Percentiles rank a stretch among this genome's conserved stretches.
These are phyloP conservation scores for Suhomyces atakaporum DNA, from an alignment of 1,139 yeast genomes.

Conservation along the genomic window DNA sequence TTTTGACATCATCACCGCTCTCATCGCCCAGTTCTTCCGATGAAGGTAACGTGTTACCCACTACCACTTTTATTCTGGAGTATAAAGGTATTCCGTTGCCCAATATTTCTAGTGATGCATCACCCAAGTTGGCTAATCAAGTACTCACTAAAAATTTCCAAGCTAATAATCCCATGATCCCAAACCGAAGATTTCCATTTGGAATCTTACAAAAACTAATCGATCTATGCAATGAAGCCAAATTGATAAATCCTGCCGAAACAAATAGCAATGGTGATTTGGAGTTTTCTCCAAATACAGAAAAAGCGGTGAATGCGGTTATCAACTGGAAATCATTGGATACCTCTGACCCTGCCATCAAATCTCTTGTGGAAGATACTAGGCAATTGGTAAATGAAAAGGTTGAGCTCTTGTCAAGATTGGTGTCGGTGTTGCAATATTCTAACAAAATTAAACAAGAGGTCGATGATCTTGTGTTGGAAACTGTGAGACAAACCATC, in stretches of 20 bases:
- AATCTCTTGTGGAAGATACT: constrained; percentile 68
- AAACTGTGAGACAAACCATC: constrained; percentile 67
- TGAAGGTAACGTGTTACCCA: constrained; percentile 10
- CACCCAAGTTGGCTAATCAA: constrained; percentile 28
- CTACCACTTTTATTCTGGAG: constrained; percentile 31
- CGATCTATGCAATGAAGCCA: constrained; percentile 76
- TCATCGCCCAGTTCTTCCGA: constrained; percentile 21
- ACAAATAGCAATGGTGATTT: constrained; percentile 31
- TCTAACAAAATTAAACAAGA: constrained; percentile 81
- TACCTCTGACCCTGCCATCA: constrained; percentile 66
- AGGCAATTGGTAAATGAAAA: constrained; percentile 62
- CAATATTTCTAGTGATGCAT: constrained; percentile 17
- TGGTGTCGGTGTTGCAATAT: constrained; percentile 75
- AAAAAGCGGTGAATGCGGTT: constrained; percentile 60
- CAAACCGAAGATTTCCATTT: constrained; percentile 56
- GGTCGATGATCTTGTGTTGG: constrained; percentile 71
- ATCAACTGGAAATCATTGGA: constrained; percentile 56
- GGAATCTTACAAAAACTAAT: constrained; percentile 63
- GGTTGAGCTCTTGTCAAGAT: constrained; percentile 70
- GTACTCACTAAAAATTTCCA: constrained; percentile 21
- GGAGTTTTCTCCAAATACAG: constrained; percentile 70
- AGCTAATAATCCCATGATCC: constrained; percentile 18
- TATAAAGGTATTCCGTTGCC: constrained; percentile 64
- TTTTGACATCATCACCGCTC: constrained; percentile 22
- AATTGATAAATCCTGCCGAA: constrained; percentile 67